A percentile compares a stretch with the other conserved stretches of the same genome.
Conservation (phyloP, 345 rosid genomes). For the Brassica rapa region DNA sequence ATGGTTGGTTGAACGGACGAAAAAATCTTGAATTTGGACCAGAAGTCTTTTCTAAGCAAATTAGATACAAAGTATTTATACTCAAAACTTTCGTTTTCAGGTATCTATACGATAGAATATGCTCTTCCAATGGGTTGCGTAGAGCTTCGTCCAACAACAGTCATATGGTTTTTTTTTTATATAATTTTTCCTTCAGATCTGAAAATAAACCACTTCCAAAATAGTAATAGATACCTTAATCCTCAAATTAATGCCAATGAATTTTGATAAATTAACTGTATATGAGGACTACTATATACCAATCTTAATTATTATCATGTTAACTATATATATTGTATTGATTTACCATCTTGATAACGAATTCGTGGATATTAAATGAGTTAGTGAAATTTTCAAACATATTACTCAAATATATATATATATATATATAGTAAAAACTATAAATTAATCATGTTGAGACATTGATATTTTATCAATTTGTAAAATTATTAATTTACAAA, state of each 20-base stretch:
- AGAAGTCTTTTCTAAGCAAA: slow-evolving; percentile 22
- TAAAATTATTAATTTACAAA: too few species aligned
- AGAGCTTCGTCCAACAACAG: slow-evolving; percentile 19
- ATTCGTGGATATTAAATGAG: too few species aligned
- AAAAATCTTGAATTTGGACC: slow-evolving; percentile 14
- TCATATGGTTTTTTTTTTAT: too few species aligned
- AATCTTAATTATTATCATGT: too few species aligned
- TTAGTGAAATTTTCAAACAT: too few species aligned
- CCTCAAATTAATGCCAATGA: background rate
- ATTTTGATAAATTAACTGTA: background rate
- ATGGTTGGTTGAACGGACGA: slow-evolving; percentile 15
- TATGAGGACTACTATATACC: background rate
- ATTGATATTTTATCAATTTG: too few species aligned
- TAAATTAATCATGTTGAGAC: too few species aligned
- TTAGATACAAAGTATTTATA: slow-evolving; percentile 20
- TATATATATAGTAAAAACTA: too few species aligned
- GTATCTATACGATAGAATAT: slow-evolving; percentile 31
- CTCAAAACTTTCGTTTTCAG: slow-evolving; percentile 26
- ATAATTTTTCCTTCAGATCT: too few species aligned
- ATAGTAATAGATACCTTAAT: background rate
- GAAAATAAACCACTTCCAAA: background rate
- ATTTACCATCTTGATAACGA: too few species aligned
- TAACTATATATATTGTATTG: too few species aligned
- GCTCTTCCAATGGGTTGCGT: slow-evolving; percentile 29
- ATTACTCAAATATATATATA: too few species aligned